Evolutionary conservation across 352 stramenopile genomes (phyloP).

Genomic region (Globisporangium viniferum): DNA sequence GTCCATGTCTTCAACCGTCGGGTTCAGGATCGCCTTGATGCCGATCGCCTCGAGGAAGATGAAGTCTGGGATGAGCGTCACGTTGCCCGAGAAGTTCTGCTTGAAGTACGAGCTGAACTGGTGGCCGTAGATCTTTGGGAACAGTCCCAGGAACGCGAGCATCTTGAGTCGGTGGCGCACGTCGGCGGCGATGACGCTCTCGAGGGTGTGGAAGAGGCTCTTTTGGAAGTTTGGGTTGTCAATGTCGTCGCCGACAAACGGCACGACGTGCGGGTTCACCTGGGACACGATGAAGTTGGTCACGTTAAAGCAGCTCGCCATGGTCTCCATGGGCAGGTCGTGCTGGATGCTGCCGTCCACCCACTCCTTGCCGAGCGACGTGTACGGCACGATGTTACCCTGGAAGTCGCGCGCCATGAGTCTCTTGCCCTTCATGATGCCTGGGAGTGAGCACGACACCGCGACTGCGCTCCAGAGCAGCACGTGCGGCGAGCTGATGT

Average conservation of each 20-base stretch:
- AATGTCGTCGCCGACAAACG: slow-evolving; percentile 90
- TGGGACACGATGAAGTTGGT: slow-evolving; percentile 91
- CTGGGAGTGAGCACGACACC: slow-evolving; percentile 89
- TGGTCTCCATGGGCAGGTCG: slow-evolving; percentile 92
- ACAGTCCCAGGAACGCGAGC: slow-evolving; percentile 86
- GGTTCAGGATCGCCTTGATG: slow-evolving; percentile 83
- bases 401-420: slow-evolving; percentile 70
- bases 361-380: slow-evolving; percentile 90
- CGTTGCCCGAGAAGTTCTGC: slow-evolving; percentile 96
- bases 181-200: slow-evolving; percentile 83
- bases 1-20: slow-evolving; percentile 67
- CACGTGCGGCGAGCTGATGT: slow-evolving; percentile 92
- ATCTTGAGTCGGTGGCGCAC: slow-evolving; percentile 64
- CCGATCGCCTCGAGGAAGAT: slow-evolving; percentile 80
- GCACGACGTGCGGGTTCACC: slow-evolving; percentile 90
- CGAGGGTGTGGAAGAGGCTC: slow-evolving; percentile 64
- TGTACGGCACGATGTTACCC: slow-evolving; percentile 88
- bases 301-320: slow-evolving; percentile 93
- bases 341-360: slow-evolving; percentile 91
- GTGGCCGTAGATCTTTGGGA: slow-evolving; percentile 79
- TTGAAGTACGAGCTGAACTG: slow-evolving; percentile 76
- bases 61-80: slow-evolving; percentile 93
- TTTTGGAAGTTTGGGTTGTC: slow-evolving; percentile 58
- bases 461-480: slow-evolving; percentile 89
- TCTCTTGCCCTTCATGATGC: slow-evolving; percentile 91